Conservation (phyloP, 768 basidiomycete genomes). For the Hemileccinum impolitum region DNA sequence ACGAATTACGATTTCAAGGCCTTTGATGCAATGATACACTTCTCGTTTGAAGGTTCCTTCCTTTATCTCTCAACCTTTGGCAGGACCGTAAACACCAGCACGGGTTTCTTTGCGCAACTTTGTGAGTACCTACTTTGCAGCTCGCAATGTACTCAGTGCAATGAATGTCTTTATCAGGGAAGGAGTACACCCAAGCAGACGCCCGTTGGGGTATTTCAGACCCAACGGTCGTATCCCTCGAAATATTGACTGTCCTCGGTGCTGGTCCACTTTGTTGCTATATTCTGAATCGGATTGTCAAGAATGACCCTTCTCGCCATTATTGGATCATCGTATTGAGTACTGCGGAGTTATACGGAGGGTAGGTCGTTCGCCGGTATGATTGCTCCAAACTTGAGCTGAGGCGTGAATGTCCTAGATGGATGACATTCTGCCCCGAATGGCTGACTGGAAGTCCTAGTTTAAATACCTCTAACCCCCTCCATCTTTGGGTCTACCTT, state of each 20-base stretch:
- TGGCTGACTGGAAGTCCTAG: slow-evolving; percentile 76
- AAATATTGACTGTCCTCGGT: slow-evolving; percentile 74
- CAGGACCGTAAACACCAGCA: slow-evolving; percentile 63
- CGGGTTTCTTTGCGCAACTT: slow-evolving; percentile 67
- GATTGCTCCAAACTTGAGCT: not conserved
- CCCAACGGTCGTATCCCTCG: slow-evolving; percentile 76
- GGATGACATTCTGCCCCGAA: slow-evolving; percentile 90
- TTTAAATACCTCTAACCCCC: slow-evolving; percentile 63
- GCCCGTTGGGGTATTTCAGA: slow-evolving; percentile 80
- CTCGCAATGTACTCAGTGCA: not conserved
- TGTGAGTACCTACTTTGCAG: slow-evolving; percentile 45
- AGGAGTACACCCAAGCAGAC: slow-evolving; percentile 78
- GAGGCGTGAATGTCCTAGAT: slow-evolving; percentile 35
- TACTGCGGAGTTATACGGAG: slow-evolving; percentile 76
- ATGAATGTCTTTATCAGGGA: slow-evolving; percentile 47
- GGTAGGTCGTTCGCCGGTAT: slow-evolving; percentile 38
- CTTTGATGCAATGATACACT: slow-evolving; percentile 80
- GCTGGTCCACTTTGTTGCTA: slow-evolving; percentile 74
- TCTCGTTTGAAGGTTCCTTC: slow-evolving; percentile 77
- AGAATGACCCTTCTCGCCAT: slow-evolving; percentile 55
- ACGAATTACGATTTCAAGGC: slow-evolving; percentile 39
- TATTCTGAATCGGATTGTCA: slow-evolving; percentile 62
- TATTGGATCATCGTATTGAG: slow-evolving; percentile 75
- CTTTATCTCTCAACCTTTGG: slow-evolving; percentile 76
- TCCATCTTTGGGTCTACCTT: slow-evolving; percentile 81